phyloP scores from a whole-genome alignment of 371 early-diverging fungal genomes.

The Syncephalastrum contaminatum region DNA sequence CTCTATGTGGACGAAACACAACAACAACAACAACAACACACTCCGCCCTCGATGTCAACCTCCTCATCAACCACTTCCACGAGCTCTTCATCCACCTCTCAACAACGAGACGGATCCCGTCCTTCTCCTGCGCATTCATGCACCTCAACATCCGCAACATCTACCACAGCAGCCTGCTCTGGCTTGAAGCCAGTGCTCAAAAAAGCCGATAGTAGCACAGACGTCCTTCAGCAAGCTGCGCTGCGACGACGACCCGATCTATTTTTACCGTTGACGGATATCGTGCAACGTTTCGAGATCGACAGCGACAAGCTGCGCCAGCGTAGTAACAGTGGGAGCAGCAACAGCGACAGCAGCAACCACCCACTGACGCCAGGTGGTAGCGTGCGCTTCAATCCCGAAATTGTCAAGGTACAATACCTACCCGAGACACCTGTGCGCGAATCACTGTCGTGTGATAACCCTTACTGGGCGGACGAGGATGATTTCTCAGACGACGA shows the following conservation, averaged over 20 bases:
- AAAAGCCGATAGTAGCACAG: background rate
- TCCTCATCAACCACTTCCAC: conserved; percentile 1
- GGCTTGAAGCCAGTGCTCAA: conserved; percentile 23
- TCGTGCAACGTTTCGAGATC: no score
- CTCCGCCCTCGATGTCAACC: background rate
- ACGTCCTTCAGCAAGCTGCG: conserved; percentile 2
- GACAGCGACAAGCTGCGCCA: no score
- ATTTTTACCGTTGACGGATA: no score
- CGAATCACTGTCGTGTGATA: conserved; percentile 6
- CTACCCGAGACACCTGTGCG: conserved; percentile 23
- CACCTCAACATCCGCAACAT: background rate
- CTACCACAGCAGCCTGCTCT: background rate
- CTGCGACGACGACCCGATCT: background rate
- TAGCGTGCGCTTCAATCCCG: conserved; percentile 23
- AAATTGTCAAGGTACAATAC: conserved; percentile 18
- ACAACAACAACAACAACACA: conserved; percentile 7
- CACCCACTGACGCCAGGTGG: conserved; percentile 6
- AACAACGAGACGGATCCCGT: background rate
- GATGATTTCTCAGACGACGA: background rate
- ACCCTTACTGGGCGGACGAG: conserved; percentile 9
- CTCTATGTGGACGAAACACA: conserved; percentile 18
- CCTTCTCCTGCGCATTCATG: background rate
- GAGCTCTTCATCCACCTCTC: background rate
- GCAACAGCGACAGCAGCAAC: conserved; percentile 6
- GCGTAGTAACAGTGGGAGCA: background rate